phyloP scores from a whole-genome alignment of 208 protist genomes.

The Trypanosoma scelopori region DNA sequence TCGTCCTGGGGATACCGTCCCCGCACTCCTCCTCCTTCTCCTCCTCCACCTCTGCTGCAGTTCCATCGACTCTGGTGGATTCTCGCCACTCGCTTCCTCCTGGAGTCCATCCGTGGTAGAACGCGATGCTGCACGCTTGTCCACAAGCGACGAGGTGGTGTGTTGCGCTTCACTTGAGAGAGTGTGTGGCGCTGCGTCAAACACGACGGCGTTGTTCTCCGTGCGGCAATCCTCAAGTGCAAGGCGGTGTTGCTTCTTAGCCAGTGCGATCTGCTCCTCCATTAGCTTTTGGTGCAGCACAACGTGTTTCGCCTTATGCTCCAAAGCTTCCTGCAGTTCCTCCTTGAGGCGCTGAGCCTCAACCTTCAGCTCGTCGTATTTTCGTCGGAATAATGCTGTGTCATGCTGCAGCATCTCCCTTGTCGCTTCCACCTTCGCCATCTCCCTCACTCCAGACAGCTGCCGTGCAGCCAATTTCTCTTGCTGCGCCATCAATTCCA shows the following conservation, averaged over 20 bases:
- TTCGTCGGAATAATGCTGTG: constrained; percentile 14
- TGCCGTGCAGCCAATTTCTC: constrained; percentile 11
- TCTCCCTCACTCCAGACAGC: constrained; percentile 7
- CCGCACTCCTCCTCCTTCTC: not conserved
- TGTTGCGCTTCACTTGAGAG: not conserved
- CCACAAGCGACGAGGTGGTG: not conserved
- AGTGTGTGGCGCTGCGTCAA: not conserved
- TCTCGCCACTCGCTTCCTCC: constrained; percentile 10
- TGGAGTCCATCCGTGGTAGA: not conserved
- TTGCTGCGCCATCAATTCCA: constrained; percentile 22
- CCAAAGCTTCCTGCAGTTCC: constrained; percentile 8
- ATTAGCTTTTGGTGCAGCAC: constrained; percentile 17
- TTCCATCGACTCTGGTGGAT: not conserved
- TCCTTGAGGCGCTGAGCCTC: constrained; percentile 12
- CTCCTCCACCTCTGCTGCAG: too few species aligned
- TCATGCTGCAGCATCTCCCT: constrained; percentile 30
- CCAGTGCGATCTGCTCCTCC: constrained; percentile 24
- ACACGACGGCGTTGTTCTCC: not conserved
- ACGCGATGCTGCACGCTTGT: not conserved
- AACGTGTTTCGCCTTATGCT: constrained; percentile 5
- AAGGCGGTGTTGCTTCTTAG: constrained; percentile 15
- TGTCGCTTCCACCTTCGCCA: constrained; percentile 32
- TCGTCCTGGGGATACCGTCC: not conserved
- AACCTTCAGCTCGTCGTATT: constrained; percentile 15
- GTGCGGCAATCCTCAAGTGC: constrained; percentile 3